These are phyloP conservation scores for Cladosporium sp. DNA, from an alignment of 2,329 filamentous ascomycete species.

Conservation along the genomic window DNA sequence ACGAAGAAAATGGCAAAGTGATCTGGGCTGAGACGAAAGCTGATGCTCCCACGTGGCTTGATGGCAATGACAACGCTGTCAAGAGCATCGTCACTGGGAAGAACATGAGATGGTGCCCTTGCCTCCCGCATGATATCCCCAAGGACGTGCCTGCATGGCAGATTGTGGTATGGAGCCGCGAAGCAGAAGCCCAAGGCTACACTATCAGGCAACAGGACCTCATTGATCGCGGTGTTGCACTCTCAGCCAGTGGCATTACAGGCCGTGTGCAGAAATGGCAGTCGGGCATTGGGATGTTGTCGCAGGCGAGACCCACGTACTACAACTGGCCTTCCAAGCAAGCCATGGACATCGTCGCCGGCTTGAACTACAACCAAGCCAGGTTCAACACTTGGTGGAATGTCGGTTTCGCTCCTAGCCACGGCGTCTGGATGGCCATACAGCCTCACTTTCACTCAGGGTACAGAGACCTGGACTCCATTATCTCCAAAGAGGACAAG, in stretches of 20 bases:
- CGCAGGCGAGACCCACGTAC: background rate
- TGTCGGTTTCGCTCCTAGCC: background rate
- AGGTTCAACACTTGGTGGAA: conserved; percentile 19
- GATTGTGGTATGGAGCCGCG: background rate
- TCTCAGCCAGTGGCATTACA: background rate
- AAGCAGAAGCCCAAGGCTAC: background rate
- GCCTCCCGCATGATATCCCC: background rate
- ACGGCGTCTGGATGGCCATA: background rate
- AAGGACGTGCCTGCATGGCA: background rate
- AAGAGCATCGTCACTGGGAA: background rate
- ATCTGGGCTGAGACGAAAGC: background rate
- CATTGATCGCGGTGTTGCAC: background rate
- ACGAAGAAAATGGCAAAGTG: background rate
- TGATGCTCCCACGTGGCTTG: background rate
- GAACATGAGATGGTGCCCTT: background rate
- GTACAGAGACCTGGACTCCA: background rate
- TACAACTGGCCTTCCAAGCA: conserved; percentile 13
- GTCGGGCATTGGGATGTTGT: background rate
- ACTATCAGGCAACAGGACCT: background rate
- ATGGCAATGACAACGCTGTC: background rate
- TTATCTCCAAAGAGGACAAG: background rate
- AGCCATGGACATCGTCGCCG: background rate
- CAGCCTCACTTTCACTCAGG: background rate
- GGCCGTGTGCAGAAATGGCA: conserved; percentile 12
- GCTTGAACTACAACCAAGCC: conserved; percentile 10